Evolutionary conservation across 2,329 filamentous ascomycete genomes (phyloP), one percentile per base, ranked within the genome.

Genomic region (Neoarthrinium moseri): DNA sequence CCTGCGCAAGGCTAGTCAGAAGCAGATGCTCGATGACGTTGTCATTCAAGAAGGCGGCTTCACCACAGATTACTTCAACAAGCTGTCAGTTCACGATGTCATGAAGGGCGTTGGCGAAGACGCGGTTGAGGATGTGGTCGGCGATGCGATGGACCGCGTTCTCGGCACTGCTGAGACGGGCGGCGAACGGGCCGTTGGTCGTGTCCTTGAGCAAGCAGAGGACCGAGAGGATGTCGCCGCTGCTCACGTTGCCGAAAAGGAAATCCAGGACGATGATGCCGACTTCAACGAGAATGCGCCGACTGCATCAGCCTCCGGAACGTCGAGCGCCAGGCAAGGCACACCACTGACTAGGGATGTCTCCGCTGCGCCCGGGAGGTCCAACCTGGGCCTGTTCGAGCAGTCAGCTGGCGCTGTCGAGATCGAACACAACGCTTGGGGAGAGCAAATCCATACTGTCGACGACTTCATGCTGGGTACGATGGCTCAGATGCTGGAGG

Each of bases 11-110:
- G 91, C 91, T 11, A 95, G 94, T 43, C 94, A 99, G 67, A 99
- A 99, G 72, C 89, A 95, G 57, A 91, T 99, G 81, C 79, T 99
- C 0, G 94, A 99, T 59, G 94, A 99, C 53, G 90, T 99, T 6
- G 91, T 99, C 46, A 99, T 99, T 55, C 95, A 99, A 62, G 94
- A 97, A 64, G 94, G 94, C 51, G 91, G 92, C 55, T 99, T 99
- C 65, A 99, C 92, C 0, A 99, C 94, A 0, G 94, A 99, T 59
- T 91, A 96, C 64, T 92, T 96, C 68, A 91, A 91, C 58, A 90
- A 86, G 57, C 74, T 88, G 34, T 72, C 79, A 2, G 84, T 86
- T 41, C 77, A 81, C 29, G 87, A 89, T 49, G 84, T 88, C 41
- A 73, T 89, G 21, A 80, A 77, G 43, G 77, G 80, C 24, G 71